Evolutionary conservation across 2,329 filamentous ascomycete species (phyloP).

Genomic region (Penicillium thymicola): DNA sequence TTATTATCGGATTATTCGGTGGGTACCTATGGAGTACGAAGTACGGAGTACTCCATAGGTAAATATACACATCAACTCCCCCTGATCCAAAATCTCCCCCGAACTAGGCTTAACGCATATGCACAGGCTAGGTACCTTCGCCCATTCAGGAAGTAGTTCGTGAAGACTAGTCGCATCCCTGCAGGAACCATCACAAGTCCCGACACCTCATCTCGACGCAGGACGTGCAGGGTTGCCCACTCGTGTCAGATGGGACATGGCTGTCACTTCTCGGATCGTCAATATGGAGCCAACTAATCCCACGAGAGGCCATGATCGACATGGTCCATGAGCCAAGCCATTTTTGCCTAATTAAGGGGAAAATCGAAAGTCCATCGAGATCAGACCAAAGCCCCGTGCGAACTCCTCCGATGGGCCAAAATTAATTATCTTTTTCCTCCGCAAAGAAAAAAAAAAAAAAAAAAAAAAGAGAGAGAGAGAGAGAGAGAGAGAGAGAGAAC

Average conservation of each 20-base stretch:
- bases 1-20: no score
- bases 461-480: background rate
- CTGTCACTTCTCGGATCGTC: constrained; percentile 8
- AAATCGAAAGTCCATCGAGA: background rate
- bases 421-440: background rate
- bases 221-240: constrained; percentile 16
- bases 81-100: background rate
- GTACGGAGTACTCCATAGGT: no score
- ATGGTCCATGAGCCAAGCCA: background rate
- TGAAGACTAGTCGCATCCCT: constrained; percentile 17
- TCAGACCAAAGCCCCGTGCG: background rate
- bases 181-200: constrained; percentile 16
- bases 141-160: constrained; percentile 16
- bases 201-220: constrained; percentile 14
- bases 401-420: background rate
- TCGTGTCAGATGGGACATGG: constrained; percentile 7
- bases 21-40: no score
- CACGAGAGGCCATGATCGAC: constrained; percentile 1
- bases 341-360: background rate
- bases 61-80: background rate
- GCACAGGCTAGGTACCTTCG: background rate
- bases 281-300: background rate
- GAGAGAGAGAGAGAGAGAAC: background rate
- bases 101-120: background rate
- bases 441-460: no score